These are phyloP conservation scores for Yarrowia osloensis DNA, from an alignment of 805 yeast species.

Conservation along the genomic window DNA sequence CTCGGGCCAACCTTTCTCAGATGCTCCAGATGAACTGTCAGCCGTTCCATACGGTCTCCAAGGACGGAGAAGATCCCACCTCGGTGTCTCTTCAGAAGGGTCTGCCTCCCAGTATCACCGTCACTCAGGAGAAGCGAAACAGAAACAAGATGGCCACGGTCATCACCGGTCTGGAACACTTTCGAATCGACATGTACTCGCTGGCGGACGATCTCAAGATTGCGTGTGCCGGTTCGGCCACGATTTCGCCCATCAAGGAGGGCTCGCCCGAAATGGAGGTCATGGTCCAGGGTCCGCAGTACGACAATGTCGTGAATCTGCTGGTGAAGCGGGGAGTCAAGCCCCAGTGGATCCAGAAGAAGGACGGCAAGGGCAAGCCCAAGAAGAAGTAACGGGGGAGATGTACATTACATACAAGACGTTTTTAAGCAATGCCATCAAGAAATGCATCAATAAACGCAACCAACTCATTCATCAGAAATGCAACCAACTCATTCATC, in stretches of 20 bases:
- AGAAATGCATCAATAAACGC: too few relatives aligned
- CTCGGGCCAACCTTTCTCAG: slow-evolving; percentile 45
- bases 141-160: slow-evolving; percentile 82
- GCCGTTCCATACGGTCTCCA: slow-evolving; percentile 50
- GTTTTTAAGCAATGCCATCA: too few relatives aligned
- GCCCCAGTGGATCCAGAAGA: slow-evolving; percentile 57
- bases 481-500: too few relatives aligned
- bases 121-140: slow-evolving; percentile 72
- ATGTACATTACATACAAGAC: not conserved
- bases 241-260: slow-evolving; percentile 48
- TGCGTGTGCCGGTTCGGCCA: slow-evolving; percentile 86
- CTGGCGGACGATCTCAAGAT: slow-evolving; percentile 70
- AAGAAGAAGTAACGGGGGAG: not conserved
- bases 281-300: slow-evolving; percentile 90
- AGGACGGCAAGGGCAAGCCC: slow-evolving; percentile 19
- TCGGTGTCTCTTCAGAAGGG: slow-evolving; percentile 52
- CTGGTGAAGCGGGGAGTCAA: slow-evolving; percentile 66
- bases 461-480: too few relatives aligned
- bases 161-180: slow-evolving; percentile 68
- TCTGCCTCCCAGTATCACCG: slow-evolving; percentile 60
- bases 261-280: slow-evolving; percentile 68
- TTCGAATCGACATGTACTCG: slow-evolving; percentile 61
- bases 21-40: slow-evolving; percentile 51
- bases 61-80: slow-evolving; percentile 47
- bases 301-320: slow-evolving; percentile 58